These are phyloP conservation scores for Penicillium sp. DNA, from an alignment of 2,329 filamentous ascomycete genomes.

Conservation along the genomic window DNA sequence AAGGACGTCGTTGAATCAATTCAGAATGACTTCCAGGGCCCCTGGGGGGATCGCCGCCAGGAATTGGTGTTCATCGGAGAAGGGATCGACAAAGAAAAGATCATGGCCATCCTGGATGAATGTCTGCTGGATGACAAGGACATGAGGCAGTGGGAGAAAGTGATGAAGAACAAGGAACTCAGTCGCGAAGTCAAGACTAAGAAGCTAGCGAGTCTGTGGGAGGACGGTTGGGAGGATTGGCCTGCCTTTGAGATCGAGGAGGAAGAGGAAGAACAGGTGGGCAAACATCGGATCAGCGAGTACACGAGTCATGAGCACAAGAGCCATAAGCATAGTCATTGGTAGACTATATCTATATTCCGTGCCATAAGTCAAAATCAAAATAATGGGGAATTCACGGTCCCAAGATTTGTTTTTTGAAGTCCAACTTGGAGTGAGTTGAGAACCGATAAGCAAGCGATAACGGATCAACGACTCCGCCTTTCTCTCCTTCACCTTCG, in stretches of 20 bases:
- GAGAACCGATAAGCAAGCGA: not conserved
- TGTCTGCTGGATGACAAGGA: slow-evolving; percentile 62
- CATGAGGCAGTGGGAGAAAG: slow-evolving; percentile 50
- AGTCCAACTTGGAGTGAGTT: not conserved
- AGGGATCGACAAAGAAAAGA: slow-evolving; percentile 50
- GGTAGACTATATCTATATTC: not conserved
- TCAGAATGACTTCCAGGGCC: slow-evolving; percentile 47
- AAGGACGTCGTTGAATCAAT: slow-evolving; percentile 48
- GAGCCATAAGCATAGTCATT: slow-evolving; percentile 15
- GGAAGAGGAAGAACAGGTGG: slow-evolving; percentile 22
- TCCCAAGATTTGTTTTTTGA: no score
- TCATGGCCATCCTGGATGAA: slow-evolving; percentile 54
- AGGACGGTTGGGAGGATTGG: slow-evolving; percentile 59
- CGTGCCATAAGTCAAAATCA: no score
- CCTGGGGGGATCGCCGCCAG: slow-evolving; percentile 66
- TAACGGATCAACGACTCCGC: not conserved
- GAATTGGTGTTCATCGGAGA: slow-evolving; percentile 72
- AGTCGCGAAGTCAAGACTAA: slow-evolving; percentile 43
- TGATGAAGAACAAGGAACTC: slow-evolving; percentile 47
- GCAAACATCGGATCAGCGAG: slow-evolving; percentile 32
- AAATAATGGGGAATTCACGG: no score
- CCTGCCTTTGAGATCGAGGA: slow-evolving; percentile 42
- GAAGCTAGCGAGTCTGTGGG: slow-evolving; percentile 50
- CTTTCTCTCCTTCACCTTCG: not conserved
- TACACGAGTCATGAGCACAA: slow-evolving; percentile 20